A percentile compares a stretch with the other conserved stretches of the same genome.
Evolutionary conservation across 441 rosid species (phyloP).

Genomic region (Dalechampia spathulata): DNA sequence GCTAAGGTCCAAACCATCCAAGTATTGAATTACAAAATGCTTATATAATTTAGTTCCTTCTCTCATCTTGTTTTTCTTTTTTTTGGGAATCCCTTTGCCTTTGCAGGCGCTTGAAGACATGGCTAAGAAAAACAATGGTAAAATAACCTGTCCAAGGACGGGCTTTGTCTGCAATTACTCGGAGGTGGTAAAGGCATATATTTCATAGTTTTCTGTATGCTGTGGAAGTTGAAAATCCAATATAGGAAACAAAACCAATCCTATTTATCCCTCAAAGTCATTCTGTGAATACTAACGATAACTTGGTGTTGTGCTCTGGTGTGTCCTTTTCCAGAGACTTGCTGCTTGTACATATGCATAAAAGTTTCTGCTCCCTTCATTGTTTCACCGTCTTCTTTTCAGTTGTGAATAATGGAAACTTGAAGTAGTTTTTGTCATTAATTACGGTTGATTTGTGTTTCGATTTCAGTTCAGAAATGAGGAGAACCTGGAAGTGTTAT

Average conservation of each 20-base stretch:
- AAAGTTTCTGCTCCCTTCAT: too few species aligned
- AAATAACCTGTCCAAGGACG: constrained; percentile 76
- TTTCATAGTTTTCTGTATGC: constrained; percentile 38
- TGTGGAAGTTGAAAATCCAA: background rate
- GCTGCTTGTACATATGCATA: too few species aligned
- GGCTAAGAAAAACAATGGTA: constrained; percentile 69
- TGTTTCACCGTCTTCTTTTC: too few species aligned
- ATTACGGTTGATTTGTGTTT: too few species aligned
- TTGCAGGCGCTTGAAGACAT: constrained; percentile 93
- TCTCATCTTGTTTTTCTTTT: constrained; percentile 4
- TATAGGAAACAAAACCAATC: background rate
- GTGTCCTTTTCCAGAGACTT: too few species aligned
- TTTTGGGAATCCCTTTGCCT: too few species aligned
- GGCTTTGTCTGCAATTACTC: constrained; percentile 48
- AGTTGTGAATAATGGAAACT: too few species aligned
- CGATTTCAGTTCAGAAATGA: too few species aligned
- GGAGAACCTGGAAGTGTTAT: too few species aligned
- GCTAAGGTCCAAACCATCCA: constrained; percentile 48
- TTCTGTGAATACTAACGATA: too few species aligned
- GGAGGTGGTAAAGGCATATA: constrained; percentile 77
- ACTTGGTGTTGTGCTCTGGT: too few species aligned
- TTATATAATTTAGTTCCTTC: background rate
- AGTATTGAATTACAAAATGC: background rate
- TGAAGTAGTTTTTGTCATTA: too few species aligned
- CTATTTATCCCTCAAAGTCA: background rate